Conservation (phyloP, 345 rosid genomes). For the Eucalyptus leucophloia region DNA sequence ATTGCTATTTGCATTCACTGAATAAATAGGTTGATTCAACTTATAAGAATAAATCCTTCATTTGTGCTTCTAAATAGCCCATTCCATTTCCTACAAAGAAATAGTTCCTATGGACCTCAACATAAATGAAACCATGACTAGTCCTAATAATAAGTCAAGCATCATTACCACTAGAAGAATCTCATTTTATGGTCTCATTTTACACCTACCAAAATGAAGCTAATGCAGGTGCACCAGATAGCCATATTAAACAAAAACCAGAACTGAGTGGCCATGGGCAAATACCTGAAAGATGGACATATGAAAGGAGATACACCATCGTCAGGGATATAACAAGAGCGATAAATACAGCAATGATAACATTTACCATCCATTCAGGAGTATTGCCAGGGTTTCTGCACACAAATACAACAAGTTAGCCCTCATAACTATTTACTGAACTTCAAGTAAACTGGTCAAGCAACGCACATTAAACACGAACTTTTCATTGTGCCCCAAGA, state of each 20-base stretch:
- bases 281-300: conserved; percentile 81
- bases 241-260: not conserved
- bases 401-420: not conserved
- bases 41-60: not conserved
- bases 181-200: not conserved
- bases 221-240: not conserved
- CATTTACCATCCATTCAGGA: conserved; percentile 86
- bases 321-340: conserved; percentile 63
- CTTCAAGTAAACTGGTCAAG: not conserved
- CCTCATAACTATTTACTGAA: not conserved
- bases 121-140: not conserved
- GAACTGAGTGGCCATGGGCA: not conserved
- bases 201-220: not conserved
- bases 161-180: not conserved
- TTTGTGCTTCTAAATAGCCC: not conserved
- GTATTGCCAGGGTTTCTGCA: conserved; percentile 76
- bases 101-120: not conserved
- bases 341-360: conserved; percentile 34
- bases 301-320: conserved; percentile 70
- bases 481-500: not conserved
- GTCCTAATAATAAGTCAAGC: not conserved
- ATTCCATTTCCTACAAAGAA: not conserved
- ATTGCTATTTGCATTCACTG: not conserved
- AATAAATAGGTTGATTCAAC: not conserved
- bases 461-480: not conserved